Conservation (phyloP, 225 moss, liverwort and hornwort genomes). For the Straminergon stramineum region DNA sequence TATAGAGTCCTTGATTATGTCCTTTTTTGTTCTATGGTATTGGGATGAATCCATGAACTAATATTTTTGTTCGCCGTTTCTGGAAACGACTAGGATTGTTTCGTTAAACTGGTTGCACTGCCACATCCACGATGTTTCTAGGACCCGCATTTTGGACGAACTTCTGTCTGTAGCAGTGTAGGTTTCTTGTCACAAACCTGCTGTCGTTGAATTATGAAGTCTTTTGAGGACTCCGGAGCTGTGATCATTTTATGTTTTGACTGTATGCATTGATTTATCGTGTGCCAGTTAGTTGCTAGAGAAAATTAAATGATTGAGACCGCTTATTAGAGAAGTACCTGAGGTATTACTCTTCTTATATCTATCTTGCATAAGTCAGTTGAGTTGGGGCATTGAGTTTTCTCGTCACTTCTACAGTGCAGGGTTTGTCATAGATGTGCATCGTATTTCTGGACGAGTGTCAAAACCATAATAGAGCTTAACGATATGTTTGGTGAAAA, state of each 20-base stretch:
- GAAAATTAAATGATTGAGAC: not conserved
- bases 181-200: not conserved
- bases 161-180: not conserved
- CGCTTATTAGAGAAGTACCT: not conserved
- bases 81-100: not conserved
- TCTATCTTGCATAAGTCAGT: not conserved
- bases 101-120: not conserved
- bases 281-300: not conserved
- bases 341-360: not conserved
- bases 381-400: not conserved
- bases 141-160: not conserved
- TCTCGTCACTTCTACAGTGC: not conserved
- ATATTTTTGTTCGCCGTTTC: not conserved
- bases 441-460: not conserved
- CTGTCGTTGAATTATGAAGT: not conserved
- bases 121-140: not conserved
- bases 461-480: not conserved
- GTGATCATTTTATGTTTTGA: not conserved
- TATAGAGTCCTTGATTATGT: not conserved
- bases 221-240: not conserved
- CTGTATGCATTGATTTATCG: not conserved
- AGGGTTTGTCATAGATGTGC: not conserved
- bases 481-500: not conserved
- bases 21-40: not conserved
- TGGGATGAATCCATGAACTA: not conserved